Conservation (phyloP, 1,139 yeast species). For the Scheffersomyces cryptocercus region DNA sequence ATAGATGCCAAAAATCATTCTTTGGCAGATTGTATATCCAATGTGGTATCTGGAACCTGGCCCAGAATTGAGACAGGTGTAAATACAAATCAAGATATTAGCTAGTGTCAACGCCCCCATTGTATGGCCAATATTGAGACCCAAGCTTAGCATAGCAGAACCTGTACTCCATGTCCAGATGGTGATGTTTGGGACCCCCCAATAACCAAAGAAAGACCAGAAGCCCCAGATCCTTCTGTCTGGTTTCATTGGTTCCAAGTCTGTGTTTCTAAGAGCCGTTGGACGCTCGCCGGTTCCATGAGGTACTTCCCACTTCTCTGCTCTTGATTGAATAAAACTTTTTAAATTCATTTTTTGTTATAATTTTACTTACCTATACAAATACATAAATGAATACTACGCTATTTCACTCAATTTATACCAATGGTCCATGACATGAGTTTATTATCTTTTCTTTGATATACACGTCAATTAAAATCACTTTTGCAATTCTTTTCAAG, state of each 20-base stretch:
- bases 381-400: too few relatives aligned
- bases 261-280: background rate
- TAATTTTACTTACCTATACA: too few relatives aligned
- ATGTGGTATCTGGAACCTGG: constrained; percentile 48
- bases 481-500: too few relatives aligned
- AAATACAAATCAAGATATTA: constrained; percentile 36
- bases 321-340: too few relatives aligned
- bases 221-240: constrained; percentile 39
- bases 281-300: too few relatives aligned
- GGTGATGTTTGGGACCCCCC: constrained; percentile 34
- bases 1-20: constrained; percentile 46
- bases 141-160: constrained; percentile 36
- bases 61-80: constrained; percentile 40
- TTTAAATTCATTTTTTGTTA: too few relatives aligned
- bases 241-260: constrained; percentile 27
- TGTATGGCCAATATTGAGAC: constrained; percentile 39
- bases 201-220: constrained; percentile 38
- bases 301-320: too few relatives aligned
- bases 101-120: constrained; percentile 43
- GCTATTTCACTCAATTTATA: too few relatives aligned
- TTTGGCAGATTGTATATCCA: constrained; percentile 45
- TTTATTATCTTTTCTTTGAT: too few relatives aligned
- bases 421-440: too few relatives aligned
- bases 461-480: too few relatives aligned
- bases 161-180: constrained; percentile 38